phyloP scores from a whole-genome alignment of 192 early-diverging fungal genomes.

The Backusella parvicylindrica region DNA sequence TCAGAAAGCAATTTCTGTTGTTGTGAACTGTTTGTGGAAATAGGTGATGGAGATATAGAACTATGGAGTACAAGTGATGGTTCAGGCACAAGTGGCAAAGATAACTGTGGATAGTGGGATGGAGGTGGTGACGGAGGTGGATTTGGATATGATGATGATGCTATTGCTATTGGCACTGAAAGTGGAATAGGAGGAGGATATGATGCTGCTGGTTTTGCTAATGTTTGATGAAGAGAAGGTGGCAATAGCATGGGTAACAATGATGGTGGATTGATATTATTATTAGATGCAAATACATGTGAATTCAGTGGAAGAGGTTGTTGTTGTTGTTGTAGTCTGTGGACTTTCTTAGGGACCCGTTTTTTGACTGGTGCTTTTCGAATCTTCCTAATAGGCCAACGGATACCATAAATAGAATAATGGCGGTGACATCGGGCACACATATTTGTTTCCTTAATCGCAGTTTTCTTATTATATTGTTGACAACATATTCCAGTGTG shows the following conservation, averaged over 20 bases:
- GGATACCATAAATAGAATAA: slow-evolving; percentile 14
- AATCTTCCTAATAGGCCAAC: slow-evolving; percentile 28
- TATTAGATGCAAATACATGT: neutral
- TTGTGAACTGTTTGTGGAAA: neutral
- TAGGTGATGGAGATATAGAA: neutral
- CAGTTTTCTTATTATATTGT: neutral
- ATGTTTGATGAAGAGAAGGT: neutral
- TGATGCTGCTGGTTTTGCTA: neutral
- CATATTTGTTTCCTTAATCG: slow-evolving; percentile 12
- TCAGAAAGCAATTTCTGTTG: neutral
- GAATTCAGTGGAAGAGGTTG: neutral
- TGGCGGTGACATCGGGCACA: slow-evolving; percentile 34
- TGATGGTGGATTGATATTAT: neutral
- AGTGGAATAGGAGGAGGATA: neutral
- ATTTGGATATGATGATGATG: neutral
- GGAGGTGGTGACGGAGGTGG: neutral
- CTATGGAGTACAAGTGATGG: neutral
- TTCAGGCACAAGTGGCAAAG: neutral
- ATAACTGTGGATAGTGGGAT: neutral
- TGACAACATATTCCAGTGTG: neutral
- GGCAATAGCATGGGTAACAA: neutral
- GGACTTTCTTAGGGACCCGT: neutral
- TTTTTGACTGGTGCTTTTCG: neutral
- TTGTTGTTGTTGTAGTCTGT: neutral
- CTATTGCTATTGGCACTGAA: neutral